Evolutionary conservation across 192 early-diverging fungal species (phyloP), one percentile per base, ranked within the genome.

Genomic region (Umbelopsis sp.): DNA sequence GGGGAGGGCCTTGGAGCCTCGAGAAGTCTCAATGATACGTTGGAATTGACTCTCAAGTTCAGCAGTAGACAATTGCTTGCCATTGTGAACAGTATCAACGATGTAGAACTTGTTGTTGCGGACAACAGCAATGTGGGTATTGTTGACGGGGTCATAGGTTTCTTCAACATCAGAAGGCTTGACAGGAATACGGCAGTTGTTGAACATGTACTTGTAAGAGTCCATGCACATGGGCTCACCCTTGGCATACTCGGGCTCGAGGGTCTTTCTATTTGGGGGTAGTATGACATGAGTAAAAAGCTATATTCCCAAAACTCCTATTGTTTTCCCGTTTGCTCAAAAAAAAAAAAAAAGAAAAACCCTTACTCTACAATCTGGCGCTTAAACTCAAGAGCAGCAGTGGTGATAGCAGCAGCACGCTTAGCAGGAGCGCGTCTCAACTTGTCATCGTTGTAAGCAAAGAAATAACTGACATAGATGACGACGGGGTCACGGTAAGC

Each of bases 181-280:
- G 71, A 81, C 75, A 45, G 97, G 96, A 66, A 96, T 89, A 67
- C 97, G 93, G 80, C 91, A 93, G 44, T 94, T 89, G 80, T 98
- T 96, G 88, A 99, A 99, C 93, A 99, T 89, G 82, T 90, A 97
- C 80, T 93, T 91, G 88, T 97, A 97, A 68, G 94, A 93, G 70
- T 94, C 80, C 83, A 90, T 91, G 79, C 93, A 95, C 73, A 99
- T 80, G 23, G 96, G 91, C 15, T 84, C 80, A 41, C 85, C 85
- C 70, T 90, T 89, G 27, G 86, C 87, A 81, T 85, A 89, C 78
- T 99, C 97, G 23, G 94, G 94, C 64, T 90, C 84, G 35, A 97
- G 85, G 55, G 86, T 83, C 51, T 90, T 86, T n/a, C 84, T 87
- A 49, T 49, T 35, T 41, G 37, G 5, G 37, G 37, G 37, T 4